Base-by-base conservation (phyloP, 805 yeast species). In the Candida chauliodis region DNA sequence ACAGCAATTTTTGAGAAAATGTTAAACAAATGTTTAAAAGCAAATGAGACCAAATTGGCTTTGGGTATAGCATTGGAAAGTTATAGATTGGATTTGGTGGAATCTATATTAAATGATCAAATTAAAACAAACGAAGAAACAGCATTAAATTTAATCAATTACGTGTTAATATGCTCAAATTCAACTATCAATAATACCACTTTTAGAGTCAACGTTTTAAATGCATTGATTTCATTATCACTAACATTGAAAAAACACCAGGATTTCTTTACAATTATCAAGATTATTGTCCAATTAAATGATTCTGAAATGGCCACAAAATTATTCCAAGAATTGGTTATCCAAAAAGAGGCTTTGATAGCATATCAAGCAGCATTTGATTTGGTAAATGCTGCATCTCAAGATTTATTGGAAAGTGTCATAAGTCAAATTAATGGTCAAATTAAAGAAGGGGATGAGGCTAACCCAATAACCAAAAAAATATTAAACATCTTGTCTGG, bases 331-430 rank as follows among this genome's bases (percentile, higher is more conserved):
- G 75, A 75, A 42, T 69, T 86, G 44, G 53, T 87, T 28, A 61
- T 68, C n/a, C 61, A 71, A 35, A 58, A 69, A 14, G 75, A 71
- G 45, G 59, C 56, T 34, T 69, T 79, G 46, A 71, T 84, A 43
- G 95, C 95, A 2, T 86, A 79, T 61, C 99, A 93, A 69, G 86
- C 91, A 38, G 97, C 97, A 1, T 93, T 93, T 59, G 99, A 93
- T 59, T 75, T 93, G 43, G 97, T 90, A 5, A 81, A 80, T 38
- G 81, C 95, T 11, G 96, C 96, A 0, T 78, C 96, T 6, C 98
- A 91, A 66, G 95, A 87, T 55, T 72, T 93, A 48, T 71, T 90
- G 42, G 82, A 79, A 40, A 72, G 68, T 32, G 71, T 81, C 5
- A 61, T 73, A 18, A 66, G 71, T 27, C 55, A 54, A 5, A 58